Evolutionary conservation across 2,329 filamentous ascomycete genomes (phyloP).

Genomic region (Colletotrichum plurivorum): DNA sequence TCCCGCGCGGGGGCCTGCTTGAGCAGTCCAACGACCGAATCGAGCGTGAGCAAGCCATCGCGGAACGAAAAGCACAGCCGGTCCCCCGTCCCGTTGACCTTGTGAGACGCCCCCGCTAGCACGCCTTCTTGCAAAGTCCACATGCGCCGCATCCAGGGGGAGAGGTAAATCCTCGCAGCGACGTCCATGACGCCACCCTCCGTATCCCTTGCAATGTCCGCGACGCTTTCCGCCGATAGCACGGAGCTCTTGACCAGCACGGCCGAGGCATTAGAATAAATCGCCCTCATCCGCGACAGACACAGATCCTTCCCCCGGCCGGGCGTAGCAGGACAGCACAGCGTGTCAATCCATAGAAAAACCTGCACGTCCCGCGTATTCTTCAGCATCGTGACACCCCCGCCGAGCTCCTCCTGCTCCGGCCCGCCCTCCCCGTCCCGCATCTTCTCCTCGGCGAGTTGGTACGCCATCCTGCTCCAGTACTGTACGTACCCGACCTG

Average conservation of each 20-base stretch:
- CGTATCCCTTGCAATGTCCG: neutral
- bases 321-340: slow-evolving; percentile 21
- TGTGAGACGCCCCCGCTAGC: slow-evolving; percentile 8
- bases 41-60: slow-evolving; percentile 13
- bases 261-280: slow-evolving; percentile 29
- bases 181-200: slow-evolving; percentile 19
- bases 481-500: slow-evolving; percentile 19
- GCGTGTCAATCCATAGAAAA: slow-evolving; percentile 18
- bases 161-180: slow-evolving; percentile 17
- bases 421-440: neutral
- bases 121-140: slow-evolving; percentile 37
- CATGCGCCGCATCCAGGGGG: slow-evolving; percentile 35
- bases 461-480: slow-evolving; percentile 9
- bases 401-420: neutral
- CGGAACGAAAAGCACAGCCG: slow-evolving; percentile 23
- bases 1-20: slow-evolving; percentile 9
- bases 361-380: neutral
- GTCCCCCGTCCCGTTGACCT: slow-evolving; percentile 9
- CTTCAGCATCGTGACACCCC: slow-evolving; percentile 1
- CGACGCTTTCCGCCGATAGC: neutral
- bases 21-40: slow-evolving; percentile 8
- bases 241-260: slow-evolving; percentile 23
- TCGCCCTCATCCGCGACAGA: slow-evolving; percentile 20
- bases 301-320: slow-evolving; percentile 24
- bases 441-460: slow-evolving; percentile 8